These are phyloP conservation scores for Ascobolus immersus DNA, from an alignment of 495 filamentous ascomycete species.

Conservation along the genomic window DNA sequence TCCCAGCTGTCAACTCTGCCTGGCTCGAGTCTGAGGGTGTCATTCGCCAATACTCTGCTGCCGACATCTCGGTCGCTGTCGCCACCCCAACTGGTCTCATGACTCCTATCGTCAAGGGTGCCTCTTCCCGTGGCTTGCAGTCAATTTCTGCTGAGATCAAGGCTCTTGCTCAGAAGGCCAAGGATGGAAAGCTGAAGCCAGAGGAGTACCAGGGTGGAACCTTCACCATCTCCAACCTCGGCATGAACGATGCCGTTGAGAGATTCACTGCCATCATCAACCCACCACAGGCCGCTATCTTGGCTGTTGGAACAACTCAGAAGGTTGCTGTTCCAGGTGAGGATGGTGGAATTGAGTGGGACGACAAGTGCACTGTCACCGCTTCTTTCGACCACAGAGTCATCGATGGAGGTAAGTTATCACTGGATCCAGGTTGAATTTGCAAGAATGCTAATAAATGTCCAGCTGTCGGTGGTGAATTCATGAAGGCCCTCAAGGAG, in stretches of 20 bases:
- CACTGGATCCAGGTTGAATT: not conserved
- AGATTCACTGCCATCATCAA: slow-evolving; percentile 99
- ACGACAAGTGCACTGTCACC: slow-evolving; percentile 86
- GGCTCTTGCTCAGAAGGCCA: slow-evolving; percentile 82
- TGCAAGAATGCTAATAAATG: slow-evolving; percentile 1
- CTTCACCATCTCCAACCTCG: slow-evolving; percentile 99
- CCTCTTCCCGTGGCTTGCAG: slow-evolving; percentile 57
- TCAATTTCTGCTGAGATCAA: slow-evolving; percentile 73
- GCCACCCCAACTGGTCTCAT: slow-evolving; percentile 85
- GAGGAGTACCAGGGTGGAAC: slow-evolving; percentile 98
- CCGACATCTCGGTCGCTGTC: slow-evolving; percentile 83
- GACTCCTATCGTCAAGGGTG: slow-evolving; percentile 85
- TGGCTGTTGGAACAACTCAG: slow-evolving; percentile 79
- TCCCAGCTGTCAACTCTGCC: slow-evolving; percentile 82
- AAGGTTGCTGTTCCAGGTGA: slow-evolving; percentile 79
- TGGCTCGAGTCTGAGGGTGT: slow-evolving; percentile 64
- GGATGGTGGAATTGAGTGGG: slow-evolving; percentile 71
- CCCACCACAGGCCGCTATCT: slow-evolving; percentile 86
- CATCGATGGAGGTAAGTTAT: slow-evolving; percentile 20
- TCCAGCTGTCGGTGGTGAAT: slow-evolving; percentile 74
- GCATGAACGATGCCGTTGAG: slow-evolving; percentile 92
- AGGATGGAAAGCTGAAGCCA: slow-evolving; percentile 95
- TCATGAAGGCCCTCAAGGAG: slow-evolving; percentile 90
- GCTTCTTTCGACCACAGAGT: slow-evolving; percentile 97
- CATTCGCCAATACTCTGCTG: slow-evolving; percentile 75